Evolutionary conservation across 345 rosid species (phyloP).

Genomic region (Turritis glabra): DNA sequence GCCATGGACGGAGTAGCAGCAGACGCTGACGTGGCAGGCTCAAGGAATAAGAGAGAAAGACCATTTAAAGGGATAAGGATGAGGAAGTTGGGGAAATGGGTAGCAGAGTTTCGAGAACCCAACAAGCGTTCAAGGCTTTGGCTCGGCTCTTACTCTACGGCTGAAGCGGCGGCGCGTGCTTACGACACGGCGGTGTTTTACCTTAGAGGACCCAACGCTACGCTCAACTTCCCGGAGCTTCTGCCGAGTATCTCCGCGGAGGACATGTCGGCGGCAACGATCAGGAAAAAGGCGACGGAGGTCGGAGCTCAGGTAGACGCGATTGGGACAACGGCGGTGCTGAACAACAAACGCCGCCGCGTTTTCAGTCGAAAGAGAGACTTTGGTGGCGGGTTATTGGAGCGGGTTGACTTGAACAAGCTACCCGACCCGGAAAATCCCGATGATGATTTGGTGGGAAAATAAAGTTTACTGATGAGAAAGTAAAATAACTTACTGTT

Average conservation of each 20-base stretch:
- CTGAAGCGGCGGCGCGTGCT: slow-evolving; percentile 92
- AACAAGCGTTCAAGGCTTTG: slow-evolving; percentile 92
- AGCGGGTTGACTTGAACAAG: slow-evolving; percentile 83
- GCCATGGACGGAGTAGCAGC: slow-evolving; percentile 31
- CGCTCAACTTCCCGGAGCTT: slow-evolving; percentile 76
- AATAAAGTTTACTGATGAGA: no score
- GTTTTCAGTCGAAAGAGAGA: slow-evolving; percentile 23
- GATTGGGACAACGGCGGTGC: slow-evolving; percentile 44
- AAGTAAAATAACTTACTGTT: no score
- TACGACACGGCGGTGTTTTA: slow-evolving; percentile 91
- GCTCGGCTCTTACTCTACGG: slow-evolving; percentile 93
- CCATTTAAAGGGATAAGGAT: slow-evolving; percentile 91
- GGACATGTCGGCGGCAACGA: slow-evolving; percentile 76
- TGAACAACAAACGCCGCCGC: slow-evolving; percentile 36
- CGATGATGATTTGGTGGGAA: slow-evolving; percentile 44
- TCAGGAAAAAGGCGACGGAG: slow-evolving; percentile 79
- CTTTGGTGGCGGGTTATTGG: slow-evolving; percentile 39
- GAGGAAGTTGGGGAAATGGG: slow-evolving; percentile 99
- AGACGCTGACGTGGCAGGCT: slow-evolving; percentile 12
- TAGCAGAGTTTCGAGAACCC: slow-evolving; percentile 95
- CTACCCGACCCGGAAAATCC: slow-evolving; percentile 81
- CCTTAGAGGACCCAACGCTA: slow-evolving; percentile 81
- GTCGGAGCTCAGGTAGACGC: slow-evolving; percentile 92
- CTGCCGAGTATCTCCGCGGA: slow-evolving; percentile 47
- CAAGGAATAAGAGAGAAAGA: slow-evolving; percentile 52